A percentile compares a stretch with the other conserved stretches of the same genome.
phyloP scores from a whole-genome alignment of 371 early-diverging fungal genomes.

The Circinella minor region DNA sequence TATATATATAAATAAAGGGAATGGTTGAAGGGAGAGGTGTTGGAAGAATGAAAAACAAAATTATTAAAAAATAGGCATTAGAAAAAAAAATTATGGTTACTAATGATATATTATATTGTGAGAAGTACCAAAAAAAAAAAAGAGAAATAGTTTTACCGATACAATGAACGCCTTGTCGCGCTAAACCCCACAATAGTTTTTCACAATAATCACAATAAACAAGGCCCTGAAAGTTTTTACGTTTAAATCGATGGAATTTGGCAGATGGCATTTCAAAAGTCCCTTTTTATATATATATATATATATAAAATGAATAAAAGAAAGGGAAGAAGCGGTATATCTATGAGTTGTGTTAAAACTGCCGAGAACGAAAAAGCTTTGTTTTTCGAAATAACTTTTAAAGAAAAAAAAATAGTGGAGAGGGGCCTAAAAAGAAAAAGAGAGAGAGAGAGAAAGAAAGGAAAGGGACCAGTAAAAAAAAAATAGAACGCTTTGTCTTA shows the following conservation, averaged over 20 bases:
- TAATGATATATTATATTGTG: neutral
- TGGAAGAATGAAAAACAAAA: no score
- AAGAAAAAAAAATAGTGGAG: no score
- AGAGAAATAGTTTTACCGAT: slow-evolving; percentile 29
- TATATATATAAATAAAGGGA: neutral
- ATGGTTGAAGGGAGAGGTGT: no score
- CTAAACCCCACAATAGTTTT: slow-evolving; percentile 62
- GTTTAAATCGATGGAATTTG: slow-evolving; percentile 48
- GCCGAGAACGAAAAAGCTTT: neutral
- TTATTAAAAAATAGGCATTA: no score
- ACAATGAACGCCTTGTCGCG: slow-evolving; percentile 62
- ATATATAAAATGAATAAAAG: no score
- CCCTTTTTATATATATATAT: no score
- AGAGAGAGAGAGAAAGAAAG: neutral
- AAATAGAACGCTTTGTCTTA: neutral
- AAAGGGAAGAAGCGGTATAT: no score
- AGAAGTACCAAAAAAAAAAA: neutral
- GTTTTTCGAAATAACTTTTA: no score
- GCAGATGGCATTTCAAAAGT: slow-evolving; percentile 26
- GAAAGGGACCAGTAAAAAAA: neutral
- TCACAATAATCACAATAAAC: slow-evolving; percentile 66
- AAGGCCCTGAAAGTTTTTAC: slow-evolving; percentile 55
- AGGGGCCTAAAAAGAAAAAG: neutral
- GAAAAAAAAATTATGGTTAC: neutral
- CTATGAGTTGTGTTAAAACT: neutral